A percentile compares a stretch with the other conserved stretches of the same genome.
These are phyloP conservation scores for Collybia sp. DNA, from an alignment of 768 basidiomycete species.

Conservation along the genomic window DNA sequence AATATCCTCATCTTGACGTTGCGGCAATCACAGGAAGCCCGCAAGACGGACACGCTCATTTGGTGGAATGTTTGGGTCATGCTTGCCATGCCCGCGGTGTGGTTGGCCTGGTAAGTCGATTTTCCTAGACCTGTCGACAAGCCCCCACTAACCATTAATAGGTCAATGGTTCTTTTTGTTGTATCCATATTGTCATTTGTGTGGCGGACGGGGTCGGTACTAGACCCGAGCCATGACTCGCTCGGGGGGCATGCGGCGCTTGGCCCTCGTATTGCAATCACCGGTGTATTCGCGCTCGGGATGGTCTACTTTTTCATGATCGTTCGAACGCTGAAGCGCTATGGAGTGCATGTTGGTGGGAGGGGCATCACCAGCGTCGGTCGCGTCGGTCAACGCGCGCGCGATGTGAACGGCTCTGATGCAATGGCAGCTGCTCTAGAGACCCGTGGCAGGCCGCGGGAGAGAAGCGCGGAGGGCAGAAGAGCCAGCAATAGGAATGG, in stretches of 20 bases:
- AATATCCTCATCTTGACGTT: neutral
- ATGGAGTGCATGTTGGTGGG: conserved; percentile 26
- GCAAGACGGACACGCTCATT: conserved; percentile 19
- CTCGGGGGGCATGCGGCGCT: conserved; percentile 27
- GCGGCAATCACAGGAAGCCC: conserved; percentile 41
- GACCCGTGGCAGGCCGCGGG: neutral
- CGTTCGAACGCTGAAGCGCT: conserved; percentile 44
- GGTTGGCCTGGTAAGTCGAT: conserved; percentile 48
- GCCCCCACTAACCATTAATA: conserved; percentile 18
- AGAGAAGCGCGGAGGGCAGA: neutral
- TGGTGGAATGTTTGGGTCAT: conserved; percentile 66
- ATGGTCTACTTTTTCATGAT: conserved; percentile 48
- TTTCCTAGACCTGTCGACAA: conserved; percentile 24
- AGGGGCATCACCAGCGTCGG: neutral
- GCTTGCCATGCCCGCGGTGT: conserved; percentile 54
- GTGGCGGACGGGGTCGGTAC: conserved; percentile 50
- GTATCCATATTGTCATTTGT: conserved; percentile 54
- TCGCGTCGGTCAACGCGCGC: neutral
- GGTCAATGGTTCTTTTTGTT: conserved; percentile 58
- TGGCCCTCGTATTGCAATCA: conserved; percentile 46
- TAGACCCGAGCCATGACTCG: conserved; percentile 21
- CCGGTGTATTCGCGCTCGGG: conserved; percentile 44
- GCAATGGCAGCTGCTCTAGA: neutral
- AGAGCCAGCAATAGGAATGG: neutral
- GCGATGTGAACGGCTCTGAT: neutral